A percentile compares a stretch with the other conserved stretches of the same genome.
phyloP scores from a whole-genome alignment of 2,329 filamentous ascomycete genomes.

The Scortechinia acanthostroma region DNA sequence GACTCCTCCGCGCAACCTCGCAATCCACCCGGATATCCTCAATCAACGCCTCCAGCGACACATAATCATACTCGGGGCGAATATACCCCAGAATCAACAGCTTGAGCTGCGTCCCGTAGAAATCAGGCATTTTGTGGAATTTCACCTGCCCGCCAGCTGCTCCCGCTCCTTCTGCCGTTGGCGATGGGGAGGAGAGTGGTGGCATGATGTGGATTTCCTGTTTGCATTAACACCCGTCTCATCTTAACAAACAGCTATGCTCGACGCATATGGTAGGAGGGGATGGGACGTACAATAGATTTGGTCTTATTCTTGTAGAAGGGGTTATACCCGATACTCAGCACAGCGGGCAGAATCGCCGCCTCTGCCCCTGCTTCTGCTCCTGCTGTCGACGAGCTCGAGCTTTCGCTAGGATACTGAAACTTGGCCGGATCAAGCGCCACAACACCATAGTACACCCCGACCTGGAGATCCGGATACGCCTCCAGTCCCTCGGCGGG shows the following conservation, averaged over 20 bases:
- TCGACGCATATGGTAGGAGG: not conserved
- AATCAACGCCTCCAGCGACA: conserved; percentile 53
- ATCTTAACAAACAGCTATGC: no score
- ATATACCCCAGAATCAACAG: conserved; percentile 60
- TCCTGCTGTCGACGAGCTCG: not conserved
- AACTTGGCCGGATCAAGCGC: conserved; percentile 32
- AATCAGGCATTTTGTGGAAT: conserved; percentile 28
- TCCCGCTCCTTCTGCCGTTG: not conserved
- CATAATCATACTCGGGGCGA: conserved; percentile 61
- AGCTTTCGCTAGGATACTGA: not conserved
- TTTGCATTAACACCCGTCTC: not conserved
- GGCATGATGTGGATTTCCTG: conserved; percentile 56
- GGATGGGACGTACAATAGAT: conserved; percentile 36
- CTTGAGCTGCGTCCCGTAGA: conserved; percentile 54
- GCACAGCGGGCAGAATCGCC: conserved; percentile 44
- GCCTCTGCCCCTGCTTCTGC: not conserved
- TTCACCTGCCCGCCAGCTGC: not conserved
- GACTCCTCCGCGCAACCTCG: conserved; percentile 47
- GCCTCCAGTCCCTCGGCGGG: conserved; percentile 26
- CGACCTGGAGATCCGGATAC: conserved; percentile 42
- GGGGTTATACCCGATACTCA: conserved; percentile 64
- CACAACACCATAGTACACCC: conserved; percentile 63
- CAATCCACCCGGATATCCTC: conserved; percentile 64
- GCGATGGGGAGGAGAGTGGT: conserved; percentile 29
- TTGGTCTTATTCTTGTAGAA: conserved; percentile 61